Evolutionary conservation across 75 land plant genomes (phyloP).

Genomic region (Chamaecyparis obtusa): DNA sequence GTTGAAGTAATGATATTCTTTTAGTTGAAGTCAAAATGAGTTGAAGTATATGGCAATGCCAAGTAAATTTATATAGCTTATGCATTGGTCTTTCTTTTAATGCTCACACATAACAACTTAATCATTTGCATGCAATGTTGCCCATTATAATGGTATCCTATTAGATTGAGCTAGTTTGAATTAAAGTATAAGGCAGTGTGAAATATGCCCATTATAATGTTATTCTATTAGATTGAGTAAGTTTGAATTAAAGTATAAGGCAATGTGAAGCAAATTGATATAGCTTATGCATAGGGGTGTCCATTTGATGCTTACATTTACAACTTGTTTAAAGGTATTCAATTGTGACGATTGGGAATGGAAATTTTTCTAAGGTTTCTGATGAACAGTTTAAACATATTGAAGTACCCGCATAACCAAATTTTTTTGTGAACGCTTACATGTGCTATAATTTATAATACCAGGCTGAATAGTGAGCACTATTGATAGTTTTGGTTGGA

Average conservation of each 20-base stretch:
- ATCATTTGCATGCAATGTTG: too few relatives aligned
- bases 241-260: not conserved
- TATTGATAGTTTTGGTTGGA: too few relatives aligned
- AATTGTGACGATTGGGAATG: not conserved
- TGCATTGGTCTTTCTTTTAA: too few relatives aligned
- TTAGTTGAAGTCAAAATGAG: not conserved
- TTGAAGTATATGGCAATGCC: too few relatives aligned
- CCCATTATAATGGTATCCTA: too few relatives aligned
- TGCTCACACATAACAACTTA: too few relatives aligned
- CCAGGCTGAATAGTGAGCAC: too few relatives aligned
- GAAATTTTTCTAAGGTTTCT: not conserved
- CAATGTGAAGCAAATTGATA: not conserved
- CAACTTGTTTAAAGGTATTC: not conserved
- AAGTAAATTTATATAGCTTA: too few relatives aligned
- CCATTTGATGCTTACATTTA: not conserved
- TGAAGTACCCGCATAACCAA: not conserved
- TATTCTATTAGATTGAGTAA: not conserved
- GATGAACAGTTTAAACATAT: not conserved
- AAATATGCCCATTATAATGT: not conserved
- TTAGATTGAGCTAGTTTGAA: not conserved
- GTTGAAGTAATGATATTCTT: not conserved
- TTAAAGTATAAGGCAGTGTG: not conserved
- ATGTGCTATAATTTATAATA: too few relatives aligned
- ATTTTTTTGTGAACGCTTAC: not conserved
- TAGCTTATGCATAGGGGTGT: not conserved